Evolutionary conservation across 495 filamentous ascomycete genomes (phyloP).

Genomic region (Talaromyces adpressus): DNA sequence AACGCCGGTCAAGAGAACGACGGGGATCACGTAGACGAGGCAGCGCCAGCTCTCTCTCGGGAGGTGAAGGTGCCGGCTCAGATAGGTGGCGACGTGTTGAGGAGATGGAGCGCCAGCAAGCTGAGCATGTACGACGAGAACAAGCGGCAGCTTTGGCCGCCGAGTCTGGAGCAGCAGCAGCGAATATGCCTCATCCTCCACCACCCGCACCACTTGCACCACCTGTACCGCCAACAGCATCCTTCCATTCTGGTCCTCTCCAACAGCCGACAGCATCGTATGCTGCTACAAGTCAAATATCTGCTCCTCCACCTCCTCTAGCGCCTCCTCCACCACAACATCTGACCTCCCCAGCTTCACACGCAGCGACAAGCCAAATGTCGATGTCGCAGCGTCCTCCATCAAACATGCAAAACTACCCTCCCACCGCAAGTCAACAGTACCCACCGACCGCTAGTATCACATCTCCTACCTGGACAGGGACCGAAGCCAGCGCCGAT

Average conservation of each 20-base stretch:
- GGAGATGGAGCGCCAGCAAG: conserved; percentile 42
- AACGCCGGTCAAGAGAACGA: conserved; percentile 33
- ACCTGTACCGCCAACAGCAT: conserved; percentile 18
- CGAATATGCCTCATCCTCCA: conserved; percentile 7
- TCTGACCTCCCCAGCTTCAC: background rate
- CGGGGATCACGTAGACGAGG: conserved; percentile 33
- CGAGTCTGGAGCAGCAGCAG: conserved; percentile 9
- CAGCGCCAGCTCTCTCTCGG: conserved; percentile 40
- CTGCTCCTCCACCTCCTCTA: conserved; percentile 11
- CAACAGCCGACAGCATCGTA: background rate
- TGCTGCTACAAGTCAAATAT: conserved; percentile 15
- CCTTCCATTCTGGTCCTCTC: conserved; percentile 5
- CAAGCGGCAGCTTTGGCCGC: conserved; percentile 28
- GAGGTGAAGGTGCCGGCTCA: conserved; percentile 31
- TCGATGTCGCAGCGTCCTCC: conserved; percentile 13
- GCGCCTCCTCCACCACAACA: background rate
- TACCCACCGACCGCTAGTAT: conserved; percentile 36
- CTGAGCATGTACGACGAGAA: conserved; percentile 40
- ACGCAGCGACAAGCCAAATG: background rate
- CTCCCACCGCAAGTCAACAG: conserved; percentile 30
- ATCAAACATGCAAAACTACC: conserved; percentile 23
- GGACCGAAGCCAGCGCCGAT: conserved; percentile 45
- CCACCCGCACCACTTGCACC: conserved; percentile 13
- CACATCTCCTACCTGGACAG: conserved; percentile 41
- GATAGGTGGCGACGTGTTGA: conserved; percentile 48